These are phyloP conservation scores for Puccinia horiana DNA, from an alignment of 1,284 basidiomycete genomes.

Conservation along the genomic window DNA sequence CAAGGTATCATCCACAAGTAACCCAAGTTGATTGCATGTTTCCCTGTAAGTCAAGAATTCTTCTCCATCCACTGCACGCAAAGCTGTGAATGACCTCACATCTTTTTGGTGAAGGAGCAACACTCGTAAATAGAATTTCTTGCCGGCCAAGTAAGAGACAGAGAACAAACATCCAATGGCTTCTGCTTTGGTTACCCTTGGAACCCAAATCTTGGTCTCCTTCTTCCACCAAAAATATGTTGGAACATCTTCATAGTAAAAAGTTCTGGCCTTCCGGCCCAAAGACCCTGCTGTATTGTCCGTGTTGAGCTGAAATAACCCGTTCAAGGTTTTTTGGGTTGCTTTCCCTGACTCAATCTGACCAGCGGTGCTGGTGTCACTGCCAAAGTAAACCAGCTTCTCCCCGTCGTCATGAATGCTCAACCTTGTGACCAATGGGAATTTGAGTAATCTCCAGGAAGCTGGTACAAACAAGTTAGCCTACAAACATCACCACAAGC, in stretches of 20 bases:
- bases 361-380: not conserved
- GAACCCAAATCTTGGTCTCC: not conserved
- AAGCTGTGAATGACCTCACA: not conserved
- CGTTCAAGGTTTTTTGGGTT: not conserved
- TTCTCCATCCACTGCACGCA: not conserved
- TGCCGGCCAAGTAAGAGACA: not conserved
- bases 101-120: not conserved
- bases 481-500: too few species aligned
- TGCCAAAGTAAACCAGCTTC: not conserved
- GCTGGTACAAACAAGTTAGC: too few species aligned
- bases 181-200: not conserved
- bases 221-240: not conserved
- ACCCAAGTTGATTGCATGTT: not conserved
- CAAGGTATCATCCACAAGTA: not conserved
- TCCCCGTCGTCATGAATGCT: not conserved
- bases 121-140: not conserved
- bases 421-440: not conserved
- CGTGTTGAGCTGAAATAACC: not conserved
- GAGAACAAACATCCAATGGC: not conserved
- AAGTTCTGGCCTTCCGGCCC: not conserved
- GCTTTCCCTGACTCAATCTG: not conserved
- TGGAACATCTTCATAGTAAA: not conserved
- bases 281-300: not conserved
- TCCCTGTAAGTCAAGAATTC: not conserved
- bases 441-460: constrained; percentile 1